phyloP scores from a whole-genome alignment of 148 eudicot species.

The Spergularia marina region DNA sequence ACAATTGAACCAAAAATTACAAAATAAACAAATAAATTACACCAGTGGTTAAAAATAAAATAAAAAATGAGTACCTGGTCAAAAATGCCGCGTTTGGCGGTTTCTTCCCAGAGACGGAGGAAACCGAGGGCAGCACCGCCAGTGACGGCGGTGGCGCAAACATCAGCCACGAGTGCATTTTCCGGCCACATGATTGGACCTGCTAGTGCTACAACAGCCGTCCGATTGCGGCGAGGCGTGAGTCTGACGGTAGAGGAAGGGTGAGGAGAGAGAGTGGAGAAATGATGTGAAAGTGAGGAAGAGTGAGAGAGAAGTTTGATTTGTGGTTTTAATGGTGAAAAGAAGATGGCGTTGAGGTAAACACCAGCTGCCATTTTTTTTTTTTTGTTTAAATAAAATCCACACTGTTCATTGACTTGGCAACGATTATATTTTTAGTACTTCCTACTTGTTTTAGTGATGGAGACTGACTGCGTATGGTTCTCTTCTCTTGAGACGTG shows the following conservation, averaged over 20 bases:
- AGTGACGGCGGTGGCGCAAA: neutral
- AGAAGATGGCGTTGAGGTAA: neutral
- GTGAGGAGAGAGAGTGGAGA: neutral
- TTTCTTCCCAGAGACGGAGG: conserved; percentile 15
- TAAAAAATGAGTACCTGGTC: conserved; percentile 11
- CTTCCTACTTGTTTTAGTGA: too few relatives aligned
- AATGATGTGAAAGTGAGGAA: neutral
- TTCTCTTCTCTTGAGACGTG: too few relatives aligned
- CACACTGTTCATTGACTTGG: neutral
- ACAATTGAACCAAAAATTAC: too few relatives aligned
- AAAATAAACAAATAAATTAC: neutral
- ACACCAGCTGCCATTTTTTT: neutral
- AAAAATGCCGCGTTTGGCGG: conserved; percentile 19
- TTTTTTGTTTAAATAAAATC: neutral
- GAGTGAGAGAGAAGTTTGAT: neutral
- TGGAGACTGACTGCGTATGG: too few relatives aligned
- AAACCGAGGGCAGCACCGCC: conserved; percentile 7
- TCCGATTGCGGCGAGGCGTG: neutral
- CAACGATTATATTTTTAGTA: neutral
- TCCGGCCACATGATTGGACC: conserved; percentile 21
- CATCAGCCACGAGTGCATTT: neutral
- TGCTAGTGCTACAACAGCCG: neutral
- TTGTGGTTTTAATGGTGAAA: neutral
- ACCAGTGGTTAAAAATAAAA: neutral
- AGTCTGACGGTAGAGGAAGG: neutral